Evolutionary conservation across 2,329 filamentous ascomycete genomes (phyloP), one percentile per base, ranked within the genome.

Genomic region (Epichloe uncinata): DNA sequence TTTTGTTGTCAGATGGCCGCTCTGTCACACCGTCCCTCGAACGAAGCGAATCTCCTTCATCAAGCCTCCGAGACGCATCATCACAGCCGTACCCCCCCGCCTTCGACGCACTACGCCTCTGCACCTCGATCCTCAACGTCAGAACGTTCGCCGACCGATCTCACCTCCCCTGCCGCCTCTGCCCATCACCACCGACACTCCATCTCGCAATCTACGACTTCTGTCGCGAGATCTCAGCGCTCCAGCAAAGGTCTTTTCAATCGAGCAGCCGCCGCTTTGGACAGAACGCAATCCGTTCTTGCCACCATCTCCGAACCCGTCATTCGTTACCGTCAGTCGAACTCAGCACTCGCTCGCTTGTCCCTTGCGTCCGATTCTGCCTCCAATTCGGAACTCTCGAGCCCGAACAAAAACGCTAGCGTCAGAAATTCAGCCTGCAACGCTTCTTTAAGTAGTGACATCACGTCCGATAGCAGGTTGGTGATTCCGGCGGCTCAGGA

Each of bases 221-320:
- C 61, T 35, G 8, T 59, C 20, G 52, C 55, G n/a, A 53, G 56
- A 54, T 61, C 62, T 45, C 71, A 71, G 56, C 72, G 72, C 57
- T 66, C 75, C 54, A 61, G 61, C 9, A 61, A 55, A 40, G 67
- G 68, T 55, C 70, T 76, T 57, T 60, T 80, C 58, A 66, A 79
- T 57, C 66, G 81, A 53, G 81, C 82, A 56, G 74, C 77, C 38
- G 73, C 82, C 54, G 81, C 81, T 51, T 69, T 83, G 56, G 80
- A 85, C 63, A 79, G 78, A 63, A 84, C 81, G 13, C 75, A 78
- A 50, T 77, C 64, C 61, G 77, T 75, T 54, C 67, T 85, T 54
- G 73, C 77, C 56, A 80, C 72, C 60, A 71, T 82, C 52, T 73
- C 76, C 44, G 76, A 81, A 55, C 74, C 75, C 48, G 72, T 72